Percentiles rank a stretch among this genome's conserved stretches.
These are phyloP conservation scores for Kodamaea lidongshanica DNA, from an alignment of 805 yeast species.

Conservation along the genomic window DNA sequence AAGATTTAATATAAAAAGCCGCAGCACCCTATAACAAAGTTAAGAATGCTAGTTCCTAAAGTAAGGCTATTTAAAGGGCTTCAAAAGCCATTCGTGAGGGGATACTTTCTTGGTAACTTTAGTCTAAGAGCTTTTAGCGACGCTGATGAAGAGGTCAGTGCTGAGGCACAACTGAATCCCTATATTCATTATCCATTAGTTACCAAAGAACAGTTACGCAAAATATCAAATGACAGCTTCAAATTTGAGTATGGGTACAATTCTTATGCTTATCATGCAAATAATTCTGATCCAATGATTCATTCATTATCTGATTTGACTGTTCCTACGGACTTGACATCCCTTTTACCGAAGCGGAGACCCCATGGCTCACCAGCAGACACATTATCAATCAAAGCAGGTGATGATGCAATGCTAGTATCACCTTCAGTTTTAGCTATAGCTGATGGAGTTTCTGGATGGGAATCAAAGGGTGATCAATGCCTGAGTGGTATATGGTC, in stretches of 20 bases:
- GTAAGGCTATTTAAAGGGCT: too few relatives aligned
- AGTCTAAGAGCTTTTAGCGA: too few relatives aligned
- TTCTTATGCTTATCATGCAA: constrained; percentile 44
- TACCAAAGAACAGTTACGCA: constrained; percentile 33
- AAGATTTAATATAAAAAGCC: too few relatives aligned
- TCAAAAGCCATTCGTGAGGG: too few relatives aligned
- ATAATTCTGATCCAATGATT: constrained; percentile 31
- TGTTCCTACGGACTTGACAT: constrained; percentile 40
- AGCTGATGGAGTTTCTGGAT: constrained; percentile 54
- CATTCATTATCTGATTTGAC: constrained; percentile 47
- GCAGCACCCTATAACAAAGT: too few relatives aligned
- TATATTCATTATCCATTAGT: constrained; percentile 37
- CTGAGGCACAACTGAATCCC: constrained; percentile 27
- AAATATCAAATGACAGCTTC: constrained; percentile 33
- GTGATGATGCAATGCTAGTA: constrained; percentile 54
- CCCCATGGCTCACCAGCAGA: constrained; percentile 49
- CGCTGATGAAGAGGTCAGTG: constrained; percentile 8
- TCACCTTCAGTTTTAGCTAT: constrained; percentile 48
- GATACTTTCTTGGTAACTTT: too few relatives aligned
- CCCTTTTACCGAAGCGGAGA: constrained; percentile 43
- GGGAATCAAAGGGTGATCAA: constrained; percentile 40
- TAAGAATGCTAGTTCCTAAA: too few relatives aligned
- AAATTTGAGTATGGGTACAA: constrained; percentile 41
- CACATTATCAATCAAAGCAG: constrained; percentile 46
- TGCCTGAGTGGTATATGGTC: constrained; percentile 49